Conservation (phyloP, 1,139 yeast species). For the Debaryomycetaceae sp. region DNA sequence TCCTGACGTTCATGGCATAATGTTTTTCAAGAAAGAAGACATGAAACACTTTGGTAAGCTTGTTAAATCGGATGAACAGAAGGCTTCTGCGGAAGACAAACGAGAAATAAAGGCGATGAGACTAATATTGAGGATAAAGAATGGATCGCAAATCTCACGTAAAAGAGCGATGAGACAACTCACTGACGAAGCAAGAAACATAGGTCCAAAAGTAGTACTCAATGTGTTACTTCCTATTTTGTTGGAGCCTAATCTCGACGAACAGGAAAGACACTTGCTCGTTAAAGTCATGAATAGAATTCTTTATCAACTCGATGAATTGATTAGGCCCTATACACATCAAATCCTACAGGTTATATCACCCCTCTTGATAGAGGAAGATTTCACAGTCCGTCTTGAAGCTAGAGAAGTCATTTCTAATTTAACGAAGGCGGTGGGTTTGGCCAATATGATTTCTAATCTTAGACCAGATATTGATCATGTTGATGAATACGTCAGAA, state of each 20-base stretch:
- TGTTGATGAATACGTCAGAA: conserved; percentile 78
- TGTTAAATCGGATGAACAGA: conserved; percentile 31
- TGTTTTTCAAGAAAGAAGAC: conserved; percentile 71
- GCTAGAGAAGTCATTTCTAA: conserved; percentile 78
- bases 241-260: conserved; percentile 70
- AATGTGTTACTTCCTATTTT: conserved; percentile 70
- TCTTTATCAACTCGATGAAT: conserved; percentile 59
- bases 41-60: conserved; percentile 68
- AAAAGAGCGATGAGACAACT: conserved; percentile 69
- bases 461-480: conserved; percentile 82
- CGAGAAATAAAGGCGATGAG: conserved; percentile 61
- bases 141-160: conserved; percentile 68
- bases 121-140: conserved; percentile 66
- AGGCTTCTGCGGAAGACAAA: conserved; percentile 48
- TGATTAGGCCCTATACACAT: conserved; percentile 70
- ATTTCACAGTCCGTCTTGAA: conserved; percentile 65
- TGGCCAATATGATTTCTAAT: conserved; percentile 71
- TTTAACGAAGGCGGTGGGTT: conserved; percentile 77
- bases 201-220: conserved; percentile 72
- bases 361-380: conserved; percentile 81
- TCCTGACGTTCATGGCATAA: conserved; percentile 57
- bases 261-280: conserved; percentile 78
- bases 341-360: conserved; percentile 71
- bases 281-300: conserved; percentile 75
- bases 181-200: conserved; percentile 58